A percentile compares a stretch with the other conserved stretches of the same genome.
phyloP scores from a whole-genome alignment of 352 stramenopile species.

The Halophytophthora batemanensis region DNA sequence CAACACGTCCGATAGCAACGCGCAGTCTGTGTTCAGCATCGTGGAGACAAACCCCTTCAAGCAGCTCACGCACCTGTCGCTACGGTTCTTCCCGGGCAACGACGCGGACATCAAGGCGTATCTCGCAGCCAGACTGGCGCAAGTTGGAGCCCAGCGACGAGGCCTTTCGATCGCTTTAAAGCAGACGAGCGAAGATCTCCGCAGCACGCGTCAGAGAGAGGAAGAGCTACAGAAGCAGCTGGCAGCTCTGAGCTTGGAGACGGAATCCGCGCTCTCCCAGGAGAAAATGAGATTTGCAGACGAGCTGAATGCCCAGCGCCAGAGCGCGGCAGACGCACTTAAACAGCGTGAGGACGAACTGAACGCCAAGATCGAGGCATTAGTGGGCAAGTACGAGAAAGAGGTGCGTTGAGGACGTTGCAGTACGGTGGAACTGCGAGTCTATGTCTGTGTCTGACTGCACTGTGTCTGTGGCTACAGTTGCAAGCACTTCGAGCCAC shows the following conservation, averaged over 20 bases:
- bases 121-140: conserved; percentile 83
- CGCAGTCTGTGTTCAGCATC: conserved; percentile 86
- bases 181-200: conserved; percentile 42
- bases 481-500: conserved; percentile 39
- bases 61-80: conserved; percentile 91
- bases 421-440: not conserved
- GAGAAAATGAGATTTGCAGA: conserved; percentile 72
- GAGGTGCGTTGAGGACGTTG: conserved; percentile 37
- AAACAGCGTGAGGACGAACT: conserved; percentile 66
- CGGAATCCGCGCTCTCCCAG: conserved; percentile 51
- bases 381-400: conserved; percentile 58
- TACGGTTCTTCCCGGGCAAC: conserved; percentile 84
- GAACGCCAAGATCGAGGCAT: conserved; percentile 58
- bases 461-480: conserved; percentile 18
- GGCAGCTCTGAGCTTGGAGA: conserved; percentile 46
- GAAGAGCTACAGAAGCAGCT: conserved; percentile 47
- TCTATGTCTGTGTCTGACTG: not conserved
- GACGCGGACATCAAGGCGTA: conserved; percentile 91
- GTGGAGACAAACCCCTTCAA: conserved; percentile 96
- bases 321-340: conserved; percentile 36
- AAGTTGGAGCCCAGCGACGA: conserved; percentile 61
- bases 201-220: conserved; percentile 39
- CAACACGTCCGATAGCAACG: conserved; percentile 61
- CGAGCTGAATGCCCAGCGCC: conserved; percentile 54
- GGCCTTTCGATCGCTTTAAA: conserved; percentile 37